Conservation (phyloP, 2,329 filamentous ascomycete species). For the Colletotrichum orchidophilum region DNA sequence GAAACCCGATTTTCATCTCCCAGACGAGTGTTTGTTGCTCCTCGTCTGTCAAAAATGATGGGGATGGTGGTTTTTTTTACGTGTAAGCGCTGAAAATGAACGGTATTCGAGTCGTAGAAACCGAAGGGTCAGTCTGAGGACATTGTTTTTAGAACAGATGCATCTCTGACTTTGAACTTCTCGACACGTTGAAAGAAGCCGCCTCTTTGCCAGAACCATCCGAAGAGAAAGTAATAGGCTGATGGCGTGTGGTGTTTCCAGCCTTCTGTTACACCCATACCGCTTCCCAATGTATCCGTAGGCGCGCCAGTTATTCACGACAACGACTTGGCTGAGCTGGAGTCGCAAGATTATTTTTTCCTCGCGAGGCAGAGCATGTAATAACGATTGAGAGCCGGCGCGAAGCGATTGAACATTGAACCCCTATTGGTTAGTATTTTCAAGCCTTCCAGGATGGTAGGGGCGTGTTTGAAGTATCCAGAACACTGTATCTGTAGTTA, state of each 20-base stretch:
- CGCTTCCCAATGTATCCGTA: not conserved
- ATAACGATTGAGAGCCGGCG: not conserved
- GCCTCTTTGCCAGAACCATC: not conserved
- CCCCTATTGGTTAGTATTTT: constrained; percentile 2
- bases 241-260: not conserved
- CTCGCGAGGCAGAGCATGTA: not conserved
- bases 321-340: not conserved
- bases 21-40: no score
- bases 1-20: no score
- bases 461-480: constrained; percentile 10
- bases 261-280: not conserved
- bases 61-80: no score
- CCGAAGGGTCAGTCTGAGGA: no score
- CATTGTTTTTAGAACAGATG: no score
- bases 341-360: not conserved
- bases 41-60: no score
- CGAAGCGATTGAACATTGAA: not conserved
- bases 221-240: not conserved
- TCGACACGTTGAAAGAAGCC: not conserved
- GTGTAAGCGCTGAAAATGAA: no score
- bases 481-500: not conserved
- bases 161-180: not conserved
- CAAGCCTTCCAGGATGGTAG: constrained; percentile 1
- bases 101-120: no score
- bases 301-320: no score